Evolutionary conservation across 225 moss, liverwort and hornwort genomes (phyloP).

Genomic region (Neckera pumila): DNA sequence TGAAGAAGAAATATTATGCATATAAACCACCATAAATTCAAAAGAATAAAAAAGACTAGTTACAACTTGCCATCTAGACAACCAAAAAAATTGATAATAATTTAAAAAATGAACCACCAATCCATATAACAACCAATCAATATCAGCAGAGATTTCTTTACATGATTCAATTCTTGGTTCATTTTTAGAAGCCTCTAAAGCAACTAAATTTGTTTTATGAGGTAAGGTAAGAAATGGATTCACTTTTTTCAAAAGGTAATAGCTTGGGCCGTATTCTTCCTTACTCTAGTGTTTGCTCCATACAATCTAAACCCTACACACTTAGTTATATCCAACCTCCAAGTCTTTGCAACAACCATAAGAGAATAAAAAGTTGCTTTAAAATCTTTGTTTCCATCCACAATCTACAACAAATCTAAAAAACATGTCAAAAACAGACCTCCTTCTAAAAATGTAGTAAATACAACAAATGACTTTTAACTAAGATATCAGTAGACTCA

Average conservation of each 20-base stretch:
- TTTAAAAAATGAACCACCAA: too few relatives aligned
- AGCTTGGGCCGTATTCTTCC: rapidly evolving
- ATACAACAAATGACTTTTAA: neutral
- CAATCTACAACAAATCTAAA: neutral
- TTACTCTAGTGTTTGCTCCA: rapidly evolving
- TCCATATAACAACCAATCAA: too few relatives aligned
- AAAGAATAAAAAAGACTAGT: neutral
- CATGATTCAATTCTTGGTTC: too few relatives aligned
- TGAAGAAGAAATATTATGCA: neutral
- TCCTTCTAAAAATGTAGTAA: neutral
- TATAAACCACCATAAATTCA: rapidly evolving
- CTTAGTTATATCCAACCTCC: neutral
- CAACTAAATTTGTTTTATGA: too few relatives aligned
- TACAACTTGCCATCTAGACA: neutral
- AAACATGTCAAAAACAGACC: rapidly evolving
- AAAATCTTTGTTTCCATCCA: neutral
- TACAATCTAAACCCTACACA: rapidly evolving
- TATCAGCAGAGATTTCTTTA: too few relatives aligned
- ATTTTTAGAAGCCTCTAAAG: too few relatives aligned
- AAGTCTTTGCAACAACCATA: neutral
- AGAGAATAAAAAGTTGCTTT: neutral
- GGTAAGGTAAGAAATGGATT: neutral
- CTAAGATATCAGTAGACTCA: rapidly evolving
- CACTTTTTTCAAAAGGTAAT: neutral
- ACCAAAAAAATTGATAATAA: rapidly evolving